Evolutionary conservation across 1,139 yeast genomes (phyloP), one percentile per base, ranked within the genome.

Genomic region (Pichia sp.): DNA sequence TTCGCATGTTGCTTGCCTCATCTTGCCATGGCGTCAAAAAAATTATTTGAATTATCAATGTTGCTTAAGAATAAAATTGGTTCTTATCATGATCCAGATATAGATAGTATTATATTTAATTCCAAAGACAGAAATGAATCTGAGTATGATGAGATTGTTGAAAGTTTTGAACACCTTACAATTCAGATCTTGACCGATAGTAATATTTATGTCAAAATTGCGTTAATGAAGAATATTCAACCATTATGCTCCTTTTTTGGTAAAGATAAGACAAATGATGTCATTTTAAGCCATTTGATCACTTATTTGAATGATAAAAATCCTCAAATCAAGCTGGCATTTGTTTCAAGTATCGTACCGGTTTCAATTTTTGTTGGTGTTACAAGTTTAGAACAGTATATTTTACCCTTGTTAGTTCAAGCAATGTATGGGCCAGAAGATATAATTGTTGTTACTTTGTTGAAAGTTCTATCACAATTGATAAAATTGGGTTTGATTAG

Each of bases 241-340:
- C 87, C 92, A 0, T 64, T 94, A 6, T 87, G 97, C 56, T 71
- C 80, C 23, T 85, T 83, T 51, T 82, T 94, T 60, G 97, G 97
- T 0, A 79, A 82, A 41, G 95, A 87, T 43, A 84, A 80, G 55
- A 84, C 96, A 0, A 89, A 86, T 59, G 97, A 94, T 62, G 71
- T 90, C 36, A 80, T 94, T 16, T 65, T 94, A 40, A 90, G 96
- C 36, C 98, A 94, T 67, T 68, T 90, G 44, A 89, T 92, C 38
- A 90, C 97, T 0, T 94, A 89, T 58, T 66, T 94, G 49, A 94
- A 94, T 61, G 97, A 89, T 59, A 73, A 79, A 41, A 80, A 82
- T 56, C 70, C 83, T 3, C 75, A 78, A 28, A 67, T 92, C 26
- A 70, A 95, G 47, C 67, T 84, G 30, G 80, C 82, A 7, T 81